Percentiles rank a stretch among this genome's conserved stretches.
These are phyloP conservation scores for Verticillium isaacii DNA, from an alignment of 2,329 filamentous ascomycete genomes.

Conservation along the genomic window DNA sequence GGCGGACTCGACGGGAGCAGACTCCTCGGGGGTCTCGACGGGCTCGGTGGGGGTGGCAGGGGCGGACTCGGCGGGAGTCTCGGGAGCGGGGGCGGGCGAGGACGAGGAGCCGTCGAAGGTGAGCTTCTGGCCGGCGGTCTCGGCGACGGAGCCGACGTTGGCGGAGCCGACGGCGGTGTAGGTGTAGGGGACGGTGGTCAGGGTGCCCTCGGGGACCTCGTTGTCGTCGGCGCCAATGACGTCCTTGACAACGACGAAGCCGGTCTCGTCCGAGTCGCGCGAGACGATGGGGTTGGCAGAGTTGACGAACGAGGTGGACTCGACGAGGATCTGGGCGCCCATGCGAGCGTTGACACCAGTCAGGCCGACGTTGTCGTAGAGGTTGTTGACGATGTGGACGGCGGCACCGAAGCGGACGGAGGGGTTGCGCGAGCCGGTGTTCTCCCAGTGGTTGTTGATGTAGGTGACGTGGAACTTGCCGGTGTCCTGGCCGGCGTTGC, in stretches of 20 bases:
- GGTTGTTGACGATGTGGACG: slow-evolving; percentile 53
- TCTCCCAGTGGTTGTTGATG: slow-evolving; percentile 61
- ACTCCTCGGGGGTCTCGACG: slow-evolving; percentile 3
- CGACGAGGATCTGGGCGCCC: slow-evolving; percentile 53
- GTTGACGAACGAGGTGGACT: slow-evolving; percentile 46
- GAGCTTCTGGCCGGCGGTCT: slow-evolving; percentile 32
- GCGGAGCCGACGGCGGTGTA: slow-evolving; percentile 39
- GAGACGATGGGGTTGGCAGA: slow-evolving; percentile 30
- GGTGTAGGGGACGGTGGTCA: slow-evolving; percentile 47
- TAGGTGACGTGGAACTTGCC: slow-evolving; percentile 61
- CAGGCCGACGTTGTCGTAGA: slow-evolving; percentile 33
- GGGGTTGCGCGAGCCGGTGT: slow-evolving; percentile 60
- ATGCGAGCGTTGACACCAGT: slow-evolving; percentile 52
- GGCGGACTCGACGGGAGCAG: background rate
- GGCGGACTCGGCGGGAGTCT: background rate
- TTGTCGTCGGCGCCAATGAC: slow-evolving; percentile 41
- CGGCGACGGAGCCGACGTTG: slow-evolving; percentile 36
- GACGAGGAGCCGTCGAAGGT: slow-evolving; percentile 18
- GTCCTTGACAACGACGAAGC: slow-evolving; percentile 35
- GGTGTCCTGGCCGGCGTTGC: slow-evolving; percentile 51
- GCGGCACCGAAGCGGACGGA: slow-evolving; percentile 63
- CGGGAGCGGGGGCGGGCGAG: background rate
- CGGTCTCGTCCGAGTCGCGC: slow-evolving; percentile 33
- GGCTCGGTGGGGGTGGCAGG: background rate
- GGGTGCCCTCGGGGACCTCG: slow-evolving; percentile 43